Conservation (phyloP, 164 flowering plant genomes). For the Nelumbo lutea region DNA sequence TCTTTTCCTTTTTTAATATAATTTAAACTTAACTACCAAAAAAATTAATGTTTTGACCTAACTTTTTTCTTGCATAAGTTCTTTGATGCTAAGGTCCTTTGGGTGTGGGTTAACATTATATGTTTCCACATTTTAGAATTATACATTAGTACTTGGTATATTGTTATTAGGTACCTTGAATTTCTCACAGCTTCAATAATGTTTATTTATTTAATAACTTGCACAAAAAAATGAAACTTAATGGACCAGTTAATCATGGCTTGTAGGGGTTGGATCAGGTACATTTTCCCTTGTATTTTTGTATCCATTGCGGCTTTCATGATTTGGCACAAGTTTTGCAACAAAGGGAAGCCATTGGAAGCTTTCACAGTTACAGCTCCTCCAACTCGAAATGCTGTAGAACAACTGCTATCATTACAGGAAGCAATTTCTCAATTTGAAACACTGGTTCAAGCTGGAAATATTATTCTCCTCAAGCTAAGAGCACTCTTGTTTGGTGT, state of each 20-base stretch:
- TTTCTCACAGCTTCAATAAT: too few species aligned
- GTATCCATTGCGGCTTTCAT: slow-evolving; percentile 44
- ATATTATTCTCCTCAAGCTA: slow-evolving; percentile 70
- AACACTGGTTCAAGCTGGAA: slow-evolving; percentile 59
- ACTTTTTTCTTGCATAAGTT: too few species aligned
- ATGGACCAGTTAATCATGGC: not conserved
- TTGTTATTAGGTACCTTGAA: too few species aligned
- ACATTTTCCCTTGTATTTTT: slow-evolving; percentile 42
- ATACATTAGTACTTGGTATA: too few species aligned
- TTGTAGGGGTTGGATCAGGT: slow-evolving; percentile 72
- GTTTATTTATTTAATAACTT: too few species aligned
- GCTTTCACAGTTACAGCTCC: slow-evolving; percentile 57
- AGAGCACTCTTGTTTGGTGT: slow-evolving; percentile 69
- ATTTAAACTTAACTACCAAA: too few species aligned
- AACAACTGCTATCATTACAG: slow-evolving; percentile 69
- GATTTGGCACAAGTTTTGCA: slow-evolving; percentile 49
- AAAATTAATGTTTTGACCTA: too few species aligned
- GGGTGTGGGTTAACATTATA: too few species aligned
- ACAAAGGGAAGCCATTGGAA: slow-evolving; percentile 48
- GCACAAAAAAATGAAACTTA: too few species aligned
- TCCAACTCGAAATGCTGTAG: slow-evolving; percentile 67
- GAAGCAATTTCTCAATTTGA: slow-evolving; percentile 65
- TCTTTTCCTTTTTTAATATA: too few species aligned
- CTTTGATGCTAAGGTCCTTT: too few species aligned
- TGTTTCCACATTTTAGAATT: too few species aligned